Evolutionary conservation across 139 green algal species (phyloP).

Genomic region (Chlamydomonas sp.): DNA sequence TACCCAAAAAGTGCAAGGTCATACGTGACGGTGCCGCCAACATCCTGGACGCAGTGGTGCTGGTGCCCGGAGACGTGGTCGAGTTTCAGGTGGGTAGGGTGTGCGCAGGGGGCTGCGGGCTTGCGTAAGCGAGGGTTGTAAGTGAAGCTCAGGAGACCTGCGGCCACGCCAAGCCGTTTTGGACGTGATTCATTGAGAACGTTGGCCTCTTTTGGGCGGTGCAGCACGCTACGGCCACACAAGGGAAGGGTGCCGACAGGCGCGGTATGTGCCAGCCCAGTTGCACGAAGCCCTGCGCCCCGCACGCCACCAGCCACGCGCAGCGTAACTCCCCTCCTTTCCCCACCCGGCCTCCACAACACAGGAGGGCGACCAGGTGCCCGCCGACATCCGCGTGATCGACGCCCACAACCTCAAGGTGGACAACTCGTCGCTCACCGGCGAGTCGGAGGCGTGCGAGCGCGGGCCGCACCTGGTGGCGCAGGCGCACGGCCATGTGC

Average conservation of each 20-base stretch:
- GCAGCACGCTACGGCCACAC: too few relatives aligned
- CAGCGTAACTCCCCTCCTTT: neutral
- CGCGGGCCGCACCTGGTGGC: constrained; percentile 27
- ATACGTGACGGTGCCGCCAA: constrained; percentile 44
- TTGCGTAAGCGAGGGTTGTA: neutral
- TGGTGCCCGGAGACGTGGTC: constrained; percentile 52
- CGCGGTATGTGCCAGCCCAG: too few relatives aligned
- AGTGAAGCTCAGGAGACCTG: neutral
- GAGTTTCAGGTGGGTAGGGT: constrained; percentile 24
- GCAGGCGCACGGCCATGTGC: neutral
- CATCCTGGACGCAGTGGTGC: constrained; percentile 41
- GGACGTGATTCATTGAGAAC: neutral
- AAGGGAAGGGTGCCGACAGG: too few relatives aligned
- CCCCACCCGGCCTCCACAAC: neutral
- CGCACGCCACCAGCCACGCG: too few relatives aligned
- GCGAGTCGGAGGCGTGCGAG: constrained; percentile 60
- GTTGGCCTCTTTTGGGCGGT: too few relatives aligned
- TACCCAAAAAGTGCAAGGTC: constrained; percentile 75
- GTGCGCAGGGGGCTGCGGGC: neutral
- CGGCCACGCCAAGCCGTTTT: neutral
- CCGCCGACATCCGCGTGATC: constrained; percentile 54
- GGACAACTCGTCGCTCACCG: constrained; percentile 55
- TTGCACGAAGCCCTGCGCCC: too few relatives aligned
- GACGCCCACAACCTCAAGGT: constrained; percentile 55
- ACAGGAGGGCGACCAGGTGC: constrained; percentile 52